Evolutionary conservation across 805 yeast genomes (phyloP).

Genomic region (Kazachstania viticola): DNA sequence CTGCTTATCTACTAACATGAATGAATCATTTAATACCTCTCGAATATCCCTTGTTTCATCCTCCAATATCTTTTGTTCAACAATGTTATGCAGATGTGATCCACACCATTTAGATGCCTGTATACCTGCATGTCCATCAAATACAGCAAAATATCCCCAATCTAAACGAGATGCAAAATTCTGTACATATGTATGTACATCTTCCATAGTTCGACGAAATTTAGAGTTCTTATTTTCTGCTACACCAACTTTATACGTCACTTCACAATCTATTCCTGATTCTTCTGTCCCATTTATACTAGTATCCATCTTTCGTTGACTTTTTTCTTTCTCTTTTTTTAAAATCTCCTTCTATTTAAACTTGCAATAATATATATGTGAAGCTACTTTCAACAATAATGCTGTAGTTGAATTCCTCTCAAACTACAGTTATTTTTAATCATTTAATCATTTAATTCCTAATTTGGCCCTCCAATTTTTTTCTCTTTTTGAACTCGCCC

Average conservation of each 20-base stretch:
- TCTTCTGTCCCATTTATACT: too few relatives aligned
- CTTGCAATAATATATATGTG: too few relatives aligned
- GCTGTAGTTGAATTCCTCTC: too few relatives aligned
- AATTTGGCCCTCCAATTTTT: too few relatives aligned
- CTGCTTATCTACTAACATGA: conserved; percentile 61
- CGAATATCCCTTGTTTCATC: conserved; percentile 44
- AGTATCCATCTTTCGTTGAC: too few relatives aligned
- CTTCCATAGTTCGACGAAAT: conserved; percentile 88
- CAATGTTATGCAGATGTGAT: conserved; percentile 58
- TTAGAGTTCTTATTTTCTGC: conserved; percentile 78
- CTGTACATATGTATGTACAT: conserved; percentile 85
- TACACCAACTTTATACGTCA: conserved; percentile 78
- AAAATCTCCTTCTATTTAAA: too few relatives aligned
- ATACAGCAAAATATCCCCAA: conserved; percentile 91
- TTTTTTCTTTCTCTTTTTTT: too few relatives aligned
- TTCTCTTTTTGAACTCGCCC: too few relatives aligned
- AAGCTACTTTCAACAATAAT: too few relatives aligned
- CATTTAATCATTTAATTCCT: too few relatives aligned
- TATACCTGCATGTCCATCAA: conserved; percentile 96
- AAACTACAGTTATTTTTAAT: too few relatives aligned
- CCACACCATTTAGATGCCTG: conserved; percentile 95
- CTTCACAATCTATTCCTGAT: too few relatives aligned
- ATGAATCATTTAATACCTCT: conserved; percentile 55
- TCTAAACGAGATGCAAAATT: conserved; percentile 85
- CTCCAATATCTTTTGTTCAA: conserved; percentile 46